phyloP scores from a whole-genome alignment of 768 basidiomycete genomes.

The Suillus alpinus region DNA sequence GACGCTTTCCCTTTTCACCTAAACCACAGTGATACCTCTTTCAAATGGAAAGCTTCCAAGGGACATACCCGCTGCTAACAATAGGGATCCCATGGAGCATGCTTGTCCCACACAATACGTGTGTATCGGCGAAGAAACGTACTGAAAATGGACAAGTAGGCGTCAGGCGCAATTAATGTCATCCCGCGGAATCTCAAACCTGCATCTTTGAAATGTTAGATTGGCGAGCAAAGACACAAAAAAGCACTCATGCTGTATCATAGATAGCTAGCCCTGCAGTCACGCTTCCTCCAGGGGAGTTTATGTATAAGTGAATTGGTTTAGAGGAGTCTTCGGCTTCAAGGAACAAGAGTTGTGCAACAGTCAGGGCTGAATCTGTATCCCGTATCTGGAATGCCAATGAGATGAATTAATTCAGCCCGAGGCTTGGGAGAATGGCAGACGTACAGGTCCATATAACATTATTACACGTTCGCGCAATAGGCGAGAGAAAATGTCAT shows the following conservation, averaged over 20 bases:
- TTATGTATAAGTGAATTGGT: slow-evolving; percentile 96
- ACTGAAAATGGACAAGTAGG: slow-evolving; percentile 40
- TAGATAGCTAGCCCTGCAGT: slow-evolving; percentile 96
- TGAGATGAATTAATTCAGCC: slow-evolving; percentile 11
- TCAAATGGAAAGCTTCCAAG: slow-evolving; percentile 9
- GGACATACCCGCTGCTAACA: slow-evolving; percentile 73
- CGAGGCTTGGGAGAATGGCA: slow-evolving; percentile 8
- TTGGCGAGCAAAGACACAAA: slow-evolving; percentile 7
- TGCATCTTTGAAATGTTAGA: slow-evolving; percentile 56
- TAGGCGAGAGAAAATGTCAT: slow-evolving; percentile 95
- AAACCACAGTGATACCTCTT: slow-evolving; percentile 13
- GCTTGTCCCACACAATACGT: slow-evolving; percentile 97
- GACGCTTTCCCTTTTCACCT: slow-evolving; percentile 87
- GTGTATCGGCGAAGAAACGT: slow-evolving; percentile 92
- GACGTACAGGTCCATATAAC: slow-evolving; percentile 84
- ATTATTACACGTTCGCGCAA: slow-evolving; percentile 93
- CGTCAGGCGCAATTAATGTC: slow-evolving; percentile 6
- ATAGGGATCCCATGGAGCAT: slow-evolving; percentile 92
- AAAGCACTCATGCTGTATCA: slow-evolving; percentile 72
- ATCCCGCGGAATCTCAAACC: slow-evolving; percentile 38
- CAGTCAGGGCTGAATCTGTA: slow-evolving; percentile 81
- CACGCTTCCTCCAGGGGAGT: slow-evolving; percentile 94
- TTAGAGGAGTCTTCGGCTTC: slow-evolving; percentile 94
- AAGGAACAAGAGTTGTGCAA: slow-evolving; percentile 91
- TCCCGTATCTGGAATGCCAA: slow-evolving; percentile 70